A percentile compares a stretch with the other conserved stretches of the same genome.
phyloP scores from a whole-genome alignment of 495 filamentous ascomycete species.

The Daldinia bambusicola region DNA sequence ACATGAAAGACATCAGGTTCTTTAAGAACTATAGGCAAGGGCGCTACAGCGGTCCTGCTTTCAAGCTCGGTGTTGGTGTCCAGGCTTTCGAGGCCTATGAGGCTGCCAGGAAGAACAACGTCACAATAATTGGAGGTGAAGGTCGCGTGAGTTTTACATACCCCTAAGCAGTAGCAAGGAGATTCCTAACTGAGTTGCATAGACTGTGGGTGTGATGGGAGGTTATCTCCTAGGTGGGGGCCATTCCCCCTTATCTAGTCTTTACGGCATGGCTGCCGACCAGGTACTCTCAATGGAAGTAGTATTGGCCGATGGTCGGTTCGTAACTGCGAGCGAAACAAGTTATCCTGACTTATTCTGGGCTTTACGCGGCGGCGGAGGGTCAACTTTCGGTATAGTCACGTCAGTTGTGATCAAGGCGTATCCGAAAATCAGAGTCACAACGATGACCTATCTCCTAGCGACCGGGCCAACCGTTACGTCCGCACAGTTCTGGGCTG shows the following conservation, averaged over 20 bases:
- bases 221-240: constrained; percentile 67
- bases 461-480: constrained; percentile 48
- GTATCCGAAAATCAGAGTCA: constrained; percentile 53
- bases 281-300: constrained; percentile 65
- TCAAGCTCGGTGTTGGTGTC: constrained; percentile 61
- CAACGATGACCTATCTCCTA: constrained; percentile 51
- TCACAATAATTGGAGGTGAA: constrained; percentile 62
- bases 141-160: constrained; percentile 46
- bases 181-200: background rate
- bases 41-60: constrained; percentile 56
- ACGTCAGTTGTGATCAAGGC: constrained; percentile 61
- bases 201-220: constrained; percentile 63
- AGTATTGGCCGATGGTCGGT: constrained; percentile 65
- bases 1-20: constrained; percentile 57
- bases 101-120: constrained; percentile 51
- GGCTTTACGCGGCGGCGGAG: constrained; percentile 70
- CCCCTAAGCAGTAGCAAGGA: background rate
- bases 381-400: constrained; percentile 69
- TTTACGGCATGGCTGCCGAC: constrained; percentile 63
- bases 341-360: constrained; percentile 70
- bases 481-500: constrained; percentile 61
- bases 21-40: constrained; percentile 52
- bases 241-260: constrained; percentile 55
- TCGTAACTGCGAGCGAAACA: constrained; percentile 61
- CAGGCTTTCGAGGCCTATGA: constrained; percentile 58